A percentile compares a stretch with the other conserved stretches of the same genome.
These are phyloP conservation scores for Alloteropsis semialata DNA, from an alignment of 176 grass and related monocot genomes.

Conservation along the genomic window DNA sequence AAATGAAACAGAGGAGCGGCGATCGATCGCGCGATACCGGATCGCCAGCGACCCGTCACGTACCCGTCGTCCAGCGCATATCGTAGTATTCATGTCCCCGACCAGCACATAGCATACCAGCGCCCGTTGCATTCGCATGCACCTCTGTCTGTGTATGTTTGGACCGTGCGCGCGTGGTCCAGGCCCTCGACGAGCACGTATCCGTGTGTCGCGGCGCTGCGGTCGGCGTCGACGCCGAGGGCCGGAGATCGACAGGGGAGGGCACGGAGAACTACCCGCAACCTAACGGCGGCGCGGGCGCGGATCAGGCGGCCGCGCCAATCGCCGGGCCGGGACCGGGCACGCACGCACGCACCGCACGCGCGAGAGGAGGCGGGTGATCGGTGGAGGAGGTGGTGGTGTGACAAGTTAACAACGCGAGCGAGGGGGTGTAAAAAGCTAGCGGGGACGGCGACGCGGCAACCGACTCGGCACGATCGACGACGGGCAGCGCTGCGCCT, in stretches of 20 bases:
- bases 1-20: too few species aligned
- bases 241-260: not conserved
- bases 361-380: not conserved
- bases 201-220: not conserved
- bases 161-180: not conserved
- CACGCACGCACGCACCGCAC: not conserved
- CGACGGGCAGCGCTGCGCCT: not conserved
- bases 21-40: not conserved
- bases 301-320: too few species aligned
- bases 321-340: not conserved
- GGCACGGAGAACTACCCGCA: conserved; percentile 17
- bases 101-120: too few species aligned
- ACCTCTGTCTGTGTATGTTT: not conserved
- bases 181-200: not conserved
- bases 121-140: not conserved
- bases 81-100: too few species aligned
- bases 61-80: too few species aligned
- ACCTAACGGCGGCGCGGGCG: conserved; percentile 24
- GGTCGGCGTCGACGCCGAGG: conserved; percentile 22
- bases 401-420: conserved; percentile 41
- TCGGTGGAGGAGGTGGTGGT: too few species aligned
- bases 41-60: not conserved
- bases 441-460: conserved; percentile 38
- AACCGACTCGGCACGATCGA: not conserved
- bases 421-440: not conserved